phyloP scores from a whole-genome alignment of 2,329 filamentous ascomycete species.

The Alternaria infectoria region DNA sequence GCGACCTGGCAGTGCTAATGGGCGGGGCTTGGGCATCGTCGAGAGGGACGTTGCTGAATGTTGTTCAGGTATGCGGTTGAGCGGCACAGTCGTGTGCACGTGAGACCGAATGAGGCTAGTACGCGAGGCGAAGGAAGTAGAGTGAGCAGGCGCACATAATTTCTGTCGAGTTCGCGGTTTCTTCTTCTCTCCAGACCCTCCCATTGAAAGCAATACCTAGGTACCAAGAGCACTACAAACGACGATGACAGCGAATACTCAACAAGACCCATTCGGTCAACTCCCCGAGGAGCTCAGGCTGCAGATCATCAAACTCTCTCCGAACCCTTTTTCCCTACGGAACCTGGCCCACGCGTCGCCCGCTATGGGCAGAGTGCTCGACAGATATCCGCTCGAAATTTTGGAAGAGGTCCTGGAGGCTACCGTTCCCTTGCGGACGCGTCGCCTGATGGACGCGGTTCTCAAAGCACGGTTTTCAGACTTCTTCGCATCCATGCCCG shows the following conservation, averaged over 20 bases:
- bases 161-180: slow-evolving; percentile 1
- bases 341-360: slow-evolving; percentile 10
- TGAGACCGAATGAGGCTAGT: too few relatives aligned
- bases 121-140: too few relatives aligned
- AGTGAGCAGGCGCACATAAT: background rate
- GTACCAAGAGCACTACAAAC: background rate
- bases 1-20: background rate
- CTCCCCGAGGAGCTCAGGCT: slow-evolving; percentile 13
- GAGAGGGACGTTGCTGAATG: background rate
- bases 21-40: background rate
- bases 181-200: background rate
- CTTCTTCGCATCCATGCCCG: background rate
- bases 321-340: slow-evolving; percentile 5
- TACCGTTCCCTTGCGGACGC: slow-evolving; percentile 4
- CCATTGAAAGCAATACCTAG: background rate
- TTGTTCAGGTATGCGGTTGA: background rate
- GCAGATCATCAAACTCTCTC: slow-evolving; percentile 8
- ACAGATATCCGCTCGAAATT: slow-evolving; percentile 16
- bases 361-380: slow-evolving; percentile 7
- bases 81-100: background rate
- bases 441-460: background rate
- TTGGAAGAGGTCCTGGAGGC: slow-evolving; percentile 3
- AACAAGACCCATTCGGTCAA: slow-evolving; percentile 6
- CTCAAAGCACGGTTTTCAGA: background rate
- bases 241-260: background rate